Evolutionary conservation across 116 monocot species (phyloP), one percentile per base, ranked within the genome.

Genomic region (Papilionanthe hybrid): DNA sequence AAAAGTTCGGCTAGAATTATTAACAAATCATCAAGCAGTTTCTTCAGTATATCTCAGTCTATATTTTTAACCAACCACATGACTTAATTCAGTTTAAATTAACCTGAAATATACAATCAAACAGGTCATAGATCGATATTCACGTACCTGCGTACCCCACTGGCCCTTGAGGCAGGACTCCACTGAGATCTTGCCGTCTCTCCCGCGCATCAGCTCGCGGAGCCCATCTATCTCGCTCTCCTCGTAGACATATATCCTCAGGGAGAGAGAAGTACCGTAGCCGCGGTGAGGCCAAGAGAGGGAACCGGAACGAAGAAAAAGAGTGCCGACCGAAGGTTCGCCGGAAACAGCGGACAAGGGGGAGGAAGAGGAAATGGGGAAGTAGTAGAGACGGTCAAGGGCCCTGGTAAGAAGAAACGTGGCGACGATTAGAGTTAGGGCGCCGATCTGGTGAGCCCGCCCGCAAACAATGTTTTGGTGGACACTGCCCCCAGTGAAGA

Each of bases 181-280:
- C 0, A 81, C 79, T 6, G 82, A 66, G 78, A 97, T 90, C 69
- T 25, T 75, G 1, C 87, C 97, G 29, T 92, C 90, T 28, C 97
- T 85, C 22, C 97, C 97, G 29, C 88, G 89, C 88, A 97, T 85
- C 77, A 97, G 86, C 79, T 83, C 84, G 7, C 89, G 65, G 28
- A 97, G 82, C 29, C 94, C 97, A 28, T 92, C 90, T 77, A 97
- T 85, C 90, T 97, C 97, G 11, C 42, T 42, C 75, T 97, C 94
- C 47, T 90, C 88, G 88, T 97, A 97, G 77, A 97, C 91, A 81
- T 97, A 97, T 81, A 97, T 91, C 87, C 84, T 89, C 74, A 97
- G 82, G n/a, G 84, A 81, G 5, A 90, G 76, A 4, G 25, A 9
- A 53, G 86, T 78, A 7, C 91, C 90, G 81, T 88, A 90, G 20